A percentile compares a stretch with the other conserved stretches of the same genome.
These are phyloP conservation scores for Huntiella savannae DNA, from an alignment of 2,329 filamentous ascomycete species.

Conservation along the genomic window DNA sequence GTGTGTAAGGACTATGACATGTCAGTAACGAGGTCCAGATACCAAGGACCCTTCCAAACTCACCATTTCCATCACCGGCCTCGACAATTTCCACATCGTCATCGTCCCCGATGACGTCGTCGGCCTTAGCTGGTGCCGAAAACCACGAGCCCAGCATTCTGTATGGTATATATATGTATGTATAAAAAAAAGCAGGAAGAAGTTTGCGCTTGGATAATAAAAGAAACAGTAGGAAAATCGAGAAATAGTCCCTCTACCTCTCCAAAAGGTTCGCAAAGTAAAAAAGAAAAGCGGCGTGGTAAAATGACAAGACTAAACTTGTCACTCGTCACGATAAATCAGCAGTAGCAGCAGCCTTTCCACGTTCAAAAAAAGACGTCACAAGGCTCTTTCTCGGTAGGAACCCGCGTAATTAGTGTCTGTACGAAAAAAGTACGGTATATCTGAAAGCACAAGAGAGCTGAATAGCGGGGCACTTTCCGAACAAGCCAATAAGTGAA, in stretches of 20 bases:
- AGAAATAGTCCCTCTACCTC: neutral
- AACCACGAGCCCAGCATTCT: slow-evolving; percentile 25
- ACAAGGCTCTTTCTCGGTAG: too few relatives aligned
- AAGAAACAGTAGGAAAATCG: neutral
- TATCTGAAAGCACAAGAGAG: too few relatives aligned
- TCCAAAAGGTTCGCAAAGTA: neutral
- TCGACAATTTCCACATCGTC: slow-evolving; percentile 71
- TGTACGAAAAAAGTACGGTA: too few relatives aligned
- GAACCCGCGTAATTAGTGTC: too few relatives aligned
- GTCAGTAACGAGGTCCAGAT: neutral
- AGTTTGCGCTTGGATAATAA: neutral
- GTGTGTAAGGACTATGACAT: slow-evolving; percentile 66
- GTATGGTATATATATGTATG: neutral
- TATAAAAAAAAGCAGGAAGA: neutral
- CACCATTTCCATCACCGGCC: slow-evolving; percentile 86
- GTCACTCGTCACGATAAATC: too few relatives aligned
- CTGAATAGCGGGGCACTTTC: too few relatives aligned
- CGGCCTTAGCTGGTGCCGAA: slow-evolving; percentile 17
- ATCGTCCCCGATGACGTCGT: slow-evolving; percentile 29
- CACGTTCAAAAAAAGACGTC: too few relatives aligned
- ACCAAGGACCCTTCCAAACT: slow-evolving; percentile 17
- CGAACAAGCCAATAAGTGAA: too few relatives aligned
- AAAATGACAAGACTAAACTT: neutral
- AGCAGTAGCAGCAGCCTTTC: too few relatives aligned
- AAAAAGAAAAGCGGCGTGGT: neutral